phyloP scores from a whole-genome alignment of 2,329 filamentous ascomycete species.

The Fusarium phyllophilum region DNA sequence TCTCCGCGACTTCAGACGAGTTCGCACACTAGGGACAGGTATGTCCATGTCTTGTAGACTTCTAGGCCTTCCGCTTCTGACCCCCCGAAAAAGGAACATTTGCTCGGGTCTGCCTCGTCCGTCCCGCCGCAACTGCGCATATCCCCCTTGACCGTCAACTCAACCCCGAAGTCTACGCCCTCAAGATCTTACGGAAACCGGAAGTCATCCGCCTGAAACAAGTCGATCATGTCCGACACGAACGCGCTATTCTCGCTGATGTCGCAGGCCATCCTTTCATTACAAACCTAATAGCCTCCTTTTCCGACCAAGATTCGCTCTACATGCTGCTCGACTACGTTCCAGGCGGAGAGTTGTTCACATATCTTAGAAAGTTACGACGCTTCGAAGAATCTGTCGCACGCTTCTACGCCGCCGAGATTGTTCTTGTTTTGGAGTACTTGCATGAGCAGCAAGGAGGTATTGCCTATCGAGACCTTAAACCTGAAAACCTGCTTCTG shows the following conservation, averaged over 20 bases:
- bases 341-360: conserved; percentile 86
- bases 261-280: conserved; percentile 87
- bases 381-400: conserved; percentile 83
- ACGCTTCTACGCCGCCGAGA: conserved; percentile 86
- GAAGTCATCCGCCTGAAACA: conserved; percentile 85
- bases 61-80: conserved; percentile 1
- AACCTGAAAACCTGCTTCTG: conserved; percentile 84
- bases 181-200: conserved; percentile 81
- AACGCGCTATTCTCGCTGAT: conserved; percentile 80
- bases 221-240: conserved; percentile 86
- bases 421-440: conserved; percentile 83
- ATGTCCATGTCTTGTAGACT: conserved; percentile 38
- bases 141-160: conserved; percentile 48
- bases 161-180: conserved; percentile 71
- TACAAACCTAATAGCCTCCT: conserved; percentile 80
- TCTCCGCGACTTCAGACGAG: conserved; percentile 71
- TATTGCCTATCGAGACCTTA: conserved; percentile 83
- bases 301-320: conserved; percentile 80
- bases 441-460: conserved; percentile 81
- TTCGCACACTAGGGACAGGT: conserved; percentile 83
- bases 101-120: conserved; percentile 82
- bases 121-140: conserved; percentile 65
- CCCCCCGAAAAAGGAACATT: conserved; percentile 70
- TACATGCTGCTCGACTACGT: conserved; percentile 89
- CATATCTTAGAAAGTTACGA: conserved; percentile 79